These are phyloP conservation scores for Paracoccidioides brasiliensis DNA, from an alignment of 2,329 filamentous ascomycete species.

Conservation along the genomic window DNA sequence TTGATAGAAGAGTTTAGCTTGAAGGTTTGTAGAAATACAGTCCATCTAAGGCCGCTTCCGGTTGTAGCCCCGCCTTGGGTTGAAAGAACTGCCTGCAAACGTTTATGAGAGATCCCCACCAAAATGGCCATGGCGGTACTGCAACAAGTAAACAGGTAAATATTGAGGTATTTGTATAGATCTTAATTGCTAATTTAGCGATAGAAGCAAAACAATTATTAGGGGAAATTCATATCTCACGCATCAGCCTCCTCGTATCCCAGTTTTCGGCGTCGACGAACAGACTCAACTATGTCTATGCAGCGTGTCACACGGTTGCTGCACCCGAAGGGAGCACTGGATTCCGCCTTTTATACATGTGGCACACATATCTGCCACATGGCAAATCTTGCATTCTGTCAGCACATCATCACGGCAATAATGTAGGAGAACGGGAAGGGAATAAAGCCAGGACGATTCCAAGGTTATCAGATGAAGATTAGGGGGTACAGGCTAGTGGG, in stretches of 20 bases:
- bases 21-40: not conserved
- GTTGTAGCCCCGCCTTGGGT: not conserved
- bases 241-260: not conserved
- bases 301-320: not conserved
- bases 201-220: not conserved
- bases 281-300: not conserved
- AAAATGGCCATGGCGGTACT: not conserved
- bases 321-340: no score
- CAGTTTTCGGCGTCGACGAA: not conserved
- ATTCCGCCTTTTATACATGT: not conserved
- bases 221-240: not conserved
- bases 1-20: not conserved
- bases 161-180: not conserved
- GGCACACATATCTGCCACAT: not conserved
- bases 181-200: not conserved
- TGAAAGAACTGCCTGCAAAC: not conserved
- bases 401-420: not conserved
- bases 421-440: not conserved
- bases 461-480: not conserved
- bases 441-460: not conserved
- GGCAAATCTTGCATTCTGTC: not conserved
- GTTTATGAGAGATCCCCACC: not conserved
- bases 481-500: not conserved
- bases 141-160: not conserved
- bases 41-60: not conserved